Conservation (phyloP, 306 rosid genomes). For the Inga laurina region DNA sequence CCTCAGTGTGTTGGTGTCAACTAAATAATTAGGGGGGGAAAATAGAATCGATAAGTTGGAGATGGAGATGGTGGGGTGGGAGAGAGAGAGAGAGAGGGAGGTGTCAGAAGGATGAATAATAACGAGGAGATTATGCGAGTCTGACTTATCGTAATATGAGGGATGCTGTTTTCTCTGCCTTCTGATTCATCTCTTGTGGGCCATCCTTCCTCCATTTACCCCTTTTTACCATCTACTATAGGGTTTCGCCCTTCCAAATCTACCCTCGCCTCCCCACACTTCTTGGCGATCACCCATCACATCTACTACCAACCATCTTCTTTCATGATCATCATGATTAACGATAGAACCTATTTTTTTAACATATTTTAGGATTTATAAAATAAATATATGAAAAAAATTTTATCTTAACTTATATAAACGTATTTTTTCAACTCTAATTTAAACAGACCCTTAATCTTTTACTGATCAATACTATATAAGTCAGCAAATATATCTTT, state of each 20-base stretch:
- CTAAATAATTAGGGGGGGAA: too few relatives aligned
- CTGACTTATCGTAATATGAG: conserved; percentile 43
- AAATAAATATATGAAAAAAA: fast-evolving
- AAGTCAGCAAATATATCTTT: background rate
- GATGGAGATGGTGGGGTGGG: conserved; percentile 38
- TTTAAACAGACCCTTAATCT: background rate
- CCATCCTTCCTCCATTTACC: conserved; percentile 42
- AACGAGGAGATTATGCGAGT: conserved; percentile 38
- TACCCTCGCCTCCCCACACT: background rate
- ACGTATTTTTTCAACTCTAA: too few relatives aligned
- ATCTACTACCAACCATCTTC: too few relatives aligned
- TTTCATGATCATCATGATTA: background rate
- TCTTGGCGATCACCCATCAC: too few relatives aligned
- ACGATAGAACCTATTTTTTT: background rate
- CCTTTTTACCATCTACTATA: background rate
- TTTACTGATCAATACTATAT: background rate
- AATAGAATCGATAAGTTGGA: too few relatives aligned
- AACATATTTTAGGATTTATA: too few relatives aligned
- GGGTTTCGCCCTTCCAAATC: background rate
- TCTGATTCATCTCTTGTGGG: conserved; percentile 38
- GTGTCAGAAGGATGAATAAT: conserved; percentile 52
- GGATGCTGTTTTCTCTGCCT: conserved; percentile 59
- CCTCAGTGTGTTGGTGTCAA: too few relatives aligned
- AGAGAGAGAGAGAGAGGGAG: background rate
- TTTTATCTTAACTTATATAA: too few relatives aligned